A percentile compares a stretch with the other conserved stretches of the same genome.
These are phyloP conservation scores for Citrus trifoliata DNA, from an alignment of 345 rosid genomes.

Conservation along the genomic window DNA sequence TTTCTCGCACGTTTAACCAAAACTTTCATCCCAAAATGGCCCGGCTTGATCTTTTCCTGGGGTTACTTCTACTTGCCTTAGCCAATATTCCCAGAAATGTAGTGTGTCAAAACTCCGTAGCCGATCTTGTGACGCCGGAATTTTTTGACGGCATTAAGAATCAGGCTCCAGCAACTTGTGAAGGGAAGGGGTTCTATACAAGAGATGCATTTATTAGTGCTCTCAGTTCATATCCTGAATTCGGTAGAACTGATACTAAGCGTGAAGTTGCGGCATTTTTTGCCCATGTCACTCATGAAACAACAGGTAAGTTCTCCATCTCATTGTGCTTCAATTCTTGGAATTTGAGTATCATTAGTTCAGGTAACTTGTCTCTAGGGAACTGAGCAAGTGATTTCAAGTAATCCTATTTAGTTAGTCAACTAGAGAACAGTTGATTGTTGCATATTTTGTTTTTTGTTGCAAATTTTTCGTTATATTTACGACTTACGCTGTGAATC, in stretches of 20 bases:
- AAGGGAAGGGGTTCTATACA: neutral
- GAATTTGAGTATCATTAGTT: too few species aligned
- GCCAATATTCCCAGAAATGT: neutral
- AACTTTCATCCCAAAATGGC: neutral
- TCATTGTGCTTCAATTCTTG: too few species aligned
- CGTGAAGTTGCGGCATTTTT: slow-evolving; percentile 55
- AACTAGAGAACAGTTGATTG: too few species aligned
- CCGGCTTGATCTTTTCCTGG: neutral
- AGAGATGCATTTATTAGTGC: slow-evolving; percentile 16
- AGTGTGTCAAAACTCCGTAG: neutral
- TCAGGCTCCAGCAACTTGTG: neutral
- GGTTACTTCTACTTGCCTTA: neutral
- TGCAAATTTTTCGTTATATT: too few species aligned
- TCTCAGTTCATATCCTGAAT: slow-evolving; percentile 18
- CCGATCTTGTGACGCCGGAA: neutral
- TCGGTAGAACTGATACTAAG: slow-evolving; percentile 35
- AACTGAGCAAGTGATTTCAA: too few species aligned
- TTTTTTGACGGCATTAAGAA: neutral
- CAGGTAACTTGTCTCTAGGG: too few species aligned
- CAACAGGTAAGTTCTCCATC: slow-evolving; percentile 31
- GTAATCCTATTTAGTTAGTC: too few species aligned
- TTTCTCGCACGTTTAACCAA: neutral
- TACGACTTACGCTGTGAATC: too few species aligned
- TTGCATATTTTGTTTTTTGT: too few species aligned
- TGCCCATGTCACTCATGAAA: slow-evolving; percentile 52